Percentiles rank a stretch among this genome's conserved stretches.
phyloP scores from a whole-genome alignment of 345 rosid species.

The Cardamine occulta region DNA sequence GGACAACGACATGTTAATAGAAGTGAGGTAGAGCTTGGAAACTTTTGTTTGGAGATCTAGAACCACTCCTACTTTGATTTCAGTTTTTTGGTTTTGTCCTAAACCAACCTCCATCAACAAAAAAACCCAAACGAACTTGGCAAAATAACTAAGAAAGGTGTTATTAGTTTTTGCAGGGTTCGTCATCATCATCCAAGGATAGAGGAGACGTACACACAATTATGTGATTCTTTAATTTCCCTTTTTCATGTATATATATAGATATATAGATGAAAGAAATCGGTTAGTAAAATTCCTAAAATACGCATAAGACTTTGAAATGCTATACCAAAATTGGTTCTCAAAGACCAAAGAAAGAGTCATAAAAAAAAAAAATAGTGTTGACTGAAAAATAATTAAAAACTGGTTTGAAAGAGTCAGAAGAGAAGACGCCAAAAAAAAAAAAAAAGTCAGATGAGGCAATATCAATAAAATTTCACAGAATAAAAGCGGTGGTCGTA shows the following conservation, averaged over 20 bases:
- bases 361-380: background rate
- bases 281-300: background rate
- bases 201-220: background rate
- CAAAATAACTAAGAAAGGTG: constrained; percentile 13
- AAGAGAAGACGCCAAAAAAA: no score
- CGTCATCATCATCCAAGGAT: constrained; percentile 11
- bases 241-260: background rate
- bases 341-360: background rate
- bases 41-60: constrained; percentile 37
- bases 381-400: background rate
- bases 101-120: constrained; percentile 15
- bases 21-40: constrained; percentile 33
- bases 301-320: background rate
- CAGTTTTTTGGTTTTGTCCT: constrained; percentile 14
- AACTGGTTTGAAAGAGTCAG: constrained; percentile 28
- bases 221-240: constrained; percentile 1
- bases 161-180: constrained; percentile 1
- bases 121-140: constrained; percentile 4
- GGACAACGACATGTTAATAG: constrained; percentile 37
- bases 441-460: no score
- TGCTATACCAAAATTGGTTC: background rate
- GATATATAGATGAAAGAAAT: background rate
- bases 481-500: no score
- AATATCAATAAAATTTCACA: no score
- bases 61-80: constrained; percentile 48